Evolutionary conservation across 2,329 filamentous ascomycete genomes (phyloP).

Genomic region (Coniochaeta sp.): DNA sequence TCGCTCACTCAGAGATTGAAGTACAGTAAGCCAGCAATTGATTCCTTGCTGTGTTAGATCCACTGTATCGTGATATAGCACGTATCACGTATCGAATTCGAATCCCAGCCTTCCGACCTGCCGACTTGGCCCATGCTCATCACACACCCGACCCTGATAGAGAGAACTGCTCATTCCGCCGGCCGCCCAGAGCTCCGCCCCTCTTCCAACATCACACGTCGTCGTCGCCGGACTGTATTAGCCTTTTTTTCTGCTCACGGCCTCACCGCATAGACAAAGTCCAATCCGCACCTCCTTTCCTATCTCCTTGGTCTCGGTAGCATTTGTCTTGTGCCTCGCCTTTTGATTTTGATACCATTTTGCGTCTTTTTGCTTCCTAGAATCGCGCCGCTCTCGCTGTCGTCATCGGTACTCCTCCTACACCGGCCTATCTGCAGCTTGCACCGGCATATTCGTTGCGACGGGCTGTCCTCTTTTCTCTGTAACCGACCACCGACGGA

Average conservation of each 20-base stretch:
- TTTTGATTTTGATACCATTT: neutral
- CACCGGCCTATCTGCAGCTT: neutral
- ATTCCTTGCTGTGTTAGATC: neutral
- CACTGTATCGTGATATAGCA: neutral
- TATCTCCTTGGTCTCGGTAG: neutral
- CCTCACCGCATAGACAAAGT: neutral
- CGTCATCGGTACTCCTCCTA: neutral
- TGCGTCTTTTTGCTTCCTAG: neutral
- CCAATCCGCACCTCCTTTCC: neutral
- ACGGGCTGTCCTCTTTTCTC: neutral
- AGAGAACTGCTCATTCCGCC: neutral
- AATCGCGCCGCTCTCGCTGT: neutral
- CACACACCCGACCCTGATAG: neutral
- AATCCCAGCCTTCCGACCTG: neutral
- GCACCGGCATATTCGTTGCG: neutral
- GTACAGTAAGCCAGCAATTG: neutral
- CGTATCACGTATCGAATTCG: neutral
- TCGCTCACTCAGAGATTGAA: neutral
- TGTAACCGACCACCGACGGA: neutral
- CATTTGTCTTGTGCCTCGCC: neutral
- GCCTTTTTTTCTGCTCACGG: neutral
- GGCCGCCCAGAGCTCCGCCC: neutral
- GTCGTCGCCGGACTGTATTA: neutral
- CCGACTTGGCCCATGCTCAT: neutral
- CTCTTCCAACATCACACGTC: conserved; percentile 1